A percentile compares a stretch with the other conserved stretches of the same genome.
These are phyloP conservation scores for Aspergillus sparsus DNA, from an alignment of 495 filamentous ascomycete species.

Conservation along the genomic window DNA sequence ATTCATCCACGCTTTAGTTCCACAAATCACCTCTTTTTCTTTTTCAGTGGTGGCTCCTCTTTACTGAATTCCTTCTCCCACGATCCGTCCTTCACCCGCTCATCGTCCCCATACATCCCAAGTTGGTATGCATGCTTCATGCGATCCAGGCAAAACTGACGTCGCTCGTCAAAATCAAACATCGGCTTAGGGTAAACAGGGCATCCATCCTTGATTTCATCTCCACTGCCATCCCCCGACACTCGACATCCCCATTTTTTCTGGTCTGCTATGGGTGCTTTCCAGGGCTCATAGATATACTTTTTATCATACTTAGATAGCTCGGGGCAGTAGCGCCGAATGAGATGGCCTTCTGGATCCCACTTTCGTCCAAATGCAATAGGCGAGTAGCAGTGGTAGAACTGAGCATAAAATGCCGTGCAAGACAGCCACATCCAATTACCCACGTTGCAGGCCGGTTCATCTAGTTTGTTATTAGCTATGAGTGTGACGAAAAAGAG, in stretches of 20 bases:
- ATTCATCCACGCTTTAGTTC: no score
- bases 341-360: slow-evolving; percentile 62
- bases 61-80: slow-evolving; percentile 58
- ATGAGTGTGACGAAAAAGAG: not conserved
- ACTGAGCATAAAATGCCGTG: slow-evolving; percentile 67
- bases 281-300: slow-evolving; percentile 76
- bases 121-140: slow-evolving; percentile 68
- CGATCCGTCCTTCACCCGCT: slow-evolving; percentile 57
- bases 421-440: slow-evolving; percentile 80
- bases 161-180: slow-evolving; percentile 66
- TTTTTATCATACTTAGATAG: slow-evolving; percentile 59
- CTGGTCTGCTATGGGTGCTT: slow-evolving; percentile 60
- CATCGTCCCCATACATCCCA: slow-evolving; percentile 60
- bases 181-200: slow-evolving; percentile 65
- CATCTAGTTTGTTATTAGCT: slow-evolving; percentile 40
- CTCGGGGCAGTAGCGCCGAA: slow-evolving; percentile 63
- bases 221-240: slow-evolving; percentile 49
- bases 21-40: not conserved
- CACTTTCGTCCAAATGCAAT: slow-evolving; percentile 67
- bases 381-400: slow-evolving; percentile 66
- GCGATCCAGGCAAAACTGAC: slow-evolving; percentile 57
- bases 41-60: not conserved
- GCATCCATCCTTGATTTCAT: slow-evolving; percentile 35
- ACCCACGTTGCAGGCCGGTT: slow-evolving; percentile 65
- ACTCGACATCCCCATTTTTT: slow-evolving; percentile 59